Evolutionary conservation across 2,329 filamentous ascomycete species (phyloP).

Genomic region (Cryphonectria naterciae): DNA sequence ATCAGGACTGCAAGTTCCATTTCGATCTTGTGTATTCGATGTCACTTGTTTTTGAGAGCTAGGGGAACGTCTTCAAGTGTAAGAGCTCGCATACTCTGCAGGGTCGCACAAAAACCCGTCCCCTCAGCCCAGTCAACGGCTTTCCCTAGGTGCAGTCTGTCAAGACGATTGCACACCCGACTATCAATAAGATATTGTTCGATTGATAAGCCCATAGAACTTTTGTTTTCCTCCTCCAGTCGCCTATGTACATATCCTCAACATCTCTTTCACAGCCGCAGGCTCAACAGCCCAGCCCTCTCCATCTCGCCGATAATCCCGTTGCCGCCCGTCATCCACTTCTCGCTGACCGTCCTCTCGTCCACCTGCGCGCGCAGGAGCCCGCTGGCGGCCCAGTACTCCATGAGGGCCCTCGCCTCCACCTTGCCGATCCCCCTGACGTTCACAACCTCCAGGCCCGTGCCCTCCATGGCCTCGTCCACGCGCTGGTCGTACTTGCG

Average conservation of each 20-base stretch:
- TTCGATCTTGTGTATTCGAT: neutral
- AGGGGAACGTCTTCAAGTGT: too few species aligned
- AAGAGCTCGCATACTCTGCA: neutral
- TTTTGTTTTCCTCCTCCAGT: neutral
- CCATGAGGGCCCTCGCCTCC: conserved; percentile 80
- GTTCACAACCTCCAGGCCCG: conserved; percentile 52
- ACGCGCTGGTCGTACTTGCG: conserved; percentile 61
- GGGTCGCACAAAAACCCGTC: neutral
- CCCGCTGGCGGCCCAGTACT: conserved; percentile 91
- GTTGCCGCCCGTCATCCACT: conserved; percentile 81
- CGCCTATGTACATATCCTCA: neutral
- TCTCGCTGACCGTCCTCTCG: conserved; percentile 73
- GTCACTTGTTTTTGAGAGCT: too few species aligned
- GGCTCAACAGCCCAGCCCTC: conserved; percentile 58
- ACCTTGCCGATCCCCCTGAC: conserved; percentile 71
- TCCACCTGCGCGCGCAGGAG: conserved; percentile 73
- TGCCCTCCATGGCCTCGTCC: conserved; percentile 54
- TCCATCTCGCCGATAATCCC: conserved; percentile 88
- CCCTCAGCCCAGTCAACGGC: neutral
- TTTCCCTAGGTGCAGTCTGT: neutral
- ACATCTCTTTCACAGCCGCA: conserved; percentile 43
- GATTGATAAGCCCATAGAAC: neutral
- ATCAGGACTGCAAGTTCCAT: neutral
- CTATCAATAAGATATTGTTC: neutral
- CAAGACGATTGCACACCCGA: neutral